These are phyloP conservation scores for Ustilago hordei DNA, from an alignment of 1,284 basidiomycete species.

Conservation along the genomic window DNA sequence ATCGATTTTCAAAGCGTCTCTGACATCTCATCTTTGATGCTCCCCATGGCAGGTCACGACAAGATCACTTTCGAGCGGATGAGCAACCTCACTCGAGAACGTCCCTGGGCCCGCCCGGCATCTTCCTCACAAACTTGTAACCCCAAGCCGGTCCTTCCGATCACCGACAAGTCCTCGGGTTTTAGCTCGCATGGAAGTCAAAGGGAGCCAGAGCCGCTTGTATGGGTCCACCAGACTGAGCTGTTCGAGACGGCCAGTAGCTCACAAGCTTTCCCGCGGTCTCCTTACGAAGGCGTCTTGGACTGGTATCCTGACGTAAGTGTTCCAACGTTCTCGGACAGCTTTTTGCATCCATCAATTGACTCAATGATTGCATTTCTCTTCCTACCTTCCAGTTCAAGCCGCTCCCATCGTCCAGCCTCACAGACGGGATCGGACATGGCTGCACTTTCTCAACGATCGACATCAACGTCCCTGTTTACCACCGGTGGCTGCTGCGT, in stretches of 20 bases:
- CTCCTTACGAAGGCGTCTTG: constrained; percentile 37
- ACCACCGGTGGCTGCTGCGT: constrained; percentile 44
- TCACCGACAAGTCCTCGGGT: background rate
- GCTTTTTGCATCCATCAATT: background rate
- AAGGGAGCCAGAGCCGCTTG: constrained; percentile 30
- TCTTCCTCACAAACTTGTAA: background rate
- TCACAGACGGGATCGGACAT: constrained; percentile 22
- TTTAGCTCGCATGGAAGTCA: background rate
- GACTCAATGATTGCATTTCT: background rate
- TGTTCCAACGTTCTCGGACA: background rate
- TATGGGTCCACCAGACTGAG: constrained; percentile 63
- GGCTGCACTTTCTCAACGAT: constrained; percentile 58
- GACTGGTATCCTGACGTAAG: constrained; percentile 62
- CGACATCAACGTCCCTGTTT: constrained; percentile 60
- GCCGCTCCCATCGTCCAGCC: constrained; percentile 10
- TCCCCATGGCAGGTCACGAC: constrained; percentile 20
- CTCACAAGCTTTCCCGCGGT: background rate
- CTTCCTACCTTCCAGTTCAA: constrained; percentile 22
- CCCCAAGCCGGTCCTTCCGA: background rate
- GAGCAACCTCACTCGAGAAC: constrained; percentile 25
- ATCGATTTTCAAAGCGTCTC: background rate
- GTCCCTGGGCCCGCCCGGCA: constrained; percentile 18
- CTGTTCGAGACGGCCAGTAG: constrained; percentile 21
- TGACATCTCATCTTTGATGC: background rate
- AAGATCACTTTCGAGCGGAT: constrained; percentile 47